phyloP scores from a whole-genome alignment of 2,329 filamentous ascomycete genomes.

The Penicillium sp. region DNA sequence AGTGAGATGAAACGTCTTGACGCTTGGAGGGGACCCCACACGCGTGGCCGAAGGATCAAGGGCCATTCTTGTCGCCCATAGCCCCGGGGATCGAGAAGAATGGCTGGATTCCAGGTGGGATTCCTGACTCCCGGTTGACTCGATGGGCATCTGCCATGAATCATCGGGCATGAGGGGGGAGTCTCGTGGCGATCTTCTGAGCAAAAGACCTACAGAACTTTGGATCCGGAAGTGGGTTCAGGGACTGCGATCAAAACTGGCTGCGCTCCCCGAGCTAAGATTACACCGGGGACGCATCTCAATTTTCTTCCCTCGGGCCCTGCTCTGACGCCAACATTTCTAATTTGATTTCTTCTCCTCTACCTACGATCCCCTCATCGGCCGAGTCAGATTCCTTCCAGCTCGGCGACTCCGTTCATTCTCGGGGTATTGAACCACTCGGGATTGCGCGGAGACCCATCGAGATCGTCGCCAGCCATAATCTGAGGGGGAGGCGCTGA shows the following conservation, averaged over 20 bases:
- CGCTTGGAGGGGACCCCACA: background rate
- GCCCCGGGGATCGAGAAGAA: too few relatives aligned
- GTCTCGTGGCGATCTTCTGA: background rate
- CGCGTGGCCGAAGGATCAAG: too few relatives aligned
- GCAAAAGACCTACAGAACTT: background rate
- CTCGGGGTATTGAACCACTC: background rate
- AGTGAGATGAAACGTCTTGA: slow-evolving; percentile 12
- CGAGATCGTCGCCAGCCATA: slow-evolving; percentile 12
- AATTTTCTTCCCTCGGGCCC: background rate
- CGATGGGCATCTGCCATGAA: slow-evolving; percentile 2
- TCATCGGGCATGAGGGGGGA: slow-evolving; percentile 8
- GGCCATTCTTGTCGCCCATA: too few relatives aligned
- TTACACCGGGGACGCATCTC: background rate
- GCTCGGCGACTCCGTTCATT: too few relatives aligned
- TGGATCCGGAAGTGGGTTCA: slow-evolving; percentile 15
- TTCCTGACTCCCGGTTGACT: background rate
- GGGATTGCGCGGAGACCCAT: slow-evolving; percentile 10
- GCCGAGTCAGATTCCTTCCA: background rate
- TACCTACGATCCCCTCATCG: background rate
- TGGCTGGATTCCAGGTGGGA: background rate
- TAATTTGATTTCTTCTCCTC: background rate
- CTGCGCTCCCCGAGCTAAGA: slow-evolving; percentile 6
- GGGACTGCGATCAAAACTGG: slow-evolving; percentile 16
- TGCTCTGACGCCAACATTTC: too few relatives aligned
- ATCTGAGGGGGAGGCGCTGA: slow-evolving; percentile 6